phyloP scores from a whole-genome alignment of 768 basidiomycete species.

The Hortiboletus campestris region DNA sequence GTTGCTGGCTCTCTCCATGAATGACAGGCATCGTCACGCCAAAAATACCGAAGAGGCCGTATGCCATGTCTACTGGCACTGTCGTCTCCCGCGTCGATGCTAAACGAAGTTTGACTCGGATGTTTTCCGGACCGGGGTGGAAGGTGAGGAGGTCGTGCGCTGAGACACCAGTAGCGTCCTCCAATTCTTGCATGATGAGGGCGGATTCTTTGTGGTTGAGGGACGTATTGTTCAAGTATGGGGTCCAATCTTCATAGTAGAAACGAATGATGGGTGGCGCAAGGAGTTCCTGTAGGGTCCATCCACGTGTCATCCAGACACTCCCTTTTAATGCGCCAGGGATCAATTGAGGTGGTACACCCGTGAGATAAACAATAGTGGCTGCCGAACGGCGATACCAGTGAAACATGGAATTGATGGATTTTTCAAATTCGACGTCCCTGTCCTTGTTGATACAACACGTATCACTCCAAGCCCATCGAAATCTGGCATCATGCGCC shows the following conservation, averaged over 20 bases:
- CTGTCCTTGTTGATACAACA: constrained; percentile 24
- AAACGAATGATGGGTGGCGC: constrained; percentile 21
- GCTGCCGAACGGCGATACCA: constrained; percentile 19
- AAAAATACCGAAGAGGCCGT: constrained; percentile 22
- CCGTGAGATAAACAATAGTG: constrained; percentile 20
- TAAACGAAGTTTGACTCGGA: constrained; percentile 16
- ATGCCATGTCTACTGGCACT: constrained; percentile 19
- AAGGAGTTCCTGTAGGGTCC: constrained; percentile 25
- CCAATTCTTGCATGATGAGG: constrained; percentile 16
- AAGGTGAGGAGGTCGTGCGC: constrained; percentile 11
- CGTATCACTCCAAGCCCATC: constrained; percentile 26
- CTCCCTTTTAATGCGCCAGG: constrained; percentile 12
- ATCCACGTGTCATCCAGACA: constrained; percentile 22
- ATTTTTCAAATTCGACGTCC: constrained; percentile 14
- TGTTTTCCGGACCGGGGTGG: constrained; percentile 8
- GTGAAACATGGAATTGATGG: constrained; percentile 23
- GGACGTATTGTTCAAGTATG: constrained; percentile 12
- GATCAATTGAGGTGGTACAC: constrained; percentile 8
- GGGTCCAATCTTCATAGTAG: constrained; percentile 22
- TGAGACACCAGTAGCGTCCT: constrained; percentile 3
- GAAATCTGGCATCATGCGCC: constrained; percentile 5
- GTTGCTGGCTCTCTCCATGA: constrained; percentile 14
- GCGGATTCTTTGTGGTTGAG: constrained; percentile 17
- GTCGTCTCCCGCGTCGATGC: constrained; percentile 24
- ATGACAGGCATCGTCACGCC: constrained; percentile 15